Conservation (phyloP, 148 eudicot species). For the Silene conica region DNA sequence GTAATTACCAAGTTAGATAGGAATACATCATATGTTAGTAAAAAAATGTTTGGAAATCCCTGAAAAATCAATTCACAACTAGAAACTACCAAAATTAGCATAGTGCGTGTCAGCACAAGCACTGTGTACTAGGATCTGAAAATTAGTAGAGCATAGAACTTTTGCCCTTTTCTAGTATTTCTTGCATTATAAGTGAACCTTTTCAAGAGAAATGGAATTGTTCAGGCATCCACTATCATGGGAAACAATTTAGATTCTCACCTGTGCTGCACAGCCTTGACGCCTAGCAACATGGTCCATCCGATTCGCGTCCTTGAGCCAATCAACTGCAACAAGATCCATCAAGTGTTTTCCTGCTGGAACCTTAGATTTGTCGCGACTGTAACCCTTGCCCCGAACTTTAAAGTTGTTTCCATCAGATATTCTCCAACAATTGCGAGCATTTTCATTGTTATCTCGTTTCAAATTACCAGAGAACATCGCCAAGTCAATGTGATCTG, state of each 20-base stretch:
- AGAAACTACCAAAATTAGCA: slow-evolving; percentile 4
- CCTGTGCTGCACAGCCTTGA: slow-evolving; percentile 89
- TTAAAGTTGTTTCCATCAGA: slow-evolving; percentile 90
- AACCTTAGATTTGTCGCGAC: slow-evolving; percentile 80
- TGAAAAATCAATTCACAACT: neutral
- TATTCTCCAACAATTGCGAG: slow-evolving; percentile 86
- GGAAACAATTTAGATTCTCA: slow-evolving; percentile 29
- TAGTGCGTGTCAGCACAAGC: neutral
- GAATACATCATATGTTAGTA: neutral
- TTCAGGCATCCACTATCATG: neutral
- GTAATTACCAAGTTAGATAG: neutral
- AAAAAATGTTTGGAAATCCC: neutral
- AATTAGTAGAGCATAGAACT: neutral
- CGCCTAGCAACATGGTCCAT: slow-evolving; percentile 98
- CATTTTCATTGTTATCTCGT: slow-evolving; percentile 66
- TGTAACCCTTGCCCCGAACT: slow-evolving; percentile 79
- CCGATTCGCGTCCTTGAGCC: slow-evolving; percentile 86
- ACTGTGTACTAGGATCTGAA: slow-evolving; percentile 1
- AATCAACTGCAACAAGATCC: slow-evolving; percentile 98
- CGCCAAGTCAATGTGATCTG: slow-evolving; percentile 67
- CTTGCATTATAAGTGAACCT: neutral
- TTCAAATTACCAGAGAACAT: slow-evolving; percentile 80
- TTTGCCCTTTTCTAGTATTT: neutral
- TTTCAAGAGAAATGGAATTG: neutral
- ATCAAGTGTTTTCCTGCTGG: slow-evolving; percentile 83